phyloP scores from a whole-genome alignment of 768 basidiomycete species.

The Leucocoprinus sp. region DNA sequence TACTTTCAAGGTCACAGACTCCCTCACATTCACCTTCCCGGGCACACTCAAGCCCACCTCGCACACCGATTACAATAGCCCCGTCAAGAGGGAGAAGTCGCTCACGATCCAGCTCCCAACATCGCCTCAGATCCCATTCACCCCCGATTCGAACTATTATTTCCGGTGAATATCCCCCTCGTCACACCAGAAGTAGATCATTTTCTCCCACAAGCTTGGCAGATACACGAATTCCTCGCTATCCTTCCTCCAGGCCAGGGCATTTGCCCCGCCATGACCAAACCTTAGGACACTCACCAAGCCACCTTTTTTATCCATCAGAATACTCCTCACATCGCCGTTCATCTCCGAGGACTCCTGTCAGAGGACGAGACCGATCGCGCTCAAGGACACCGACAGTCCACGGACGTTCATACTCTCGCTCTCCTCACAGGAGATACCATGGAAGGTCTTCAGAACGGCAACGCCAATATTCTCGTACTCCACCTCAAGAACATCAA shows the following conservation, averaged over 20 bases:
- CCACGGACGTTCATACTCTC: not conserved
- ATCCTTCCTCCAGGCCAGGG: slow-evolving; percentile 2
- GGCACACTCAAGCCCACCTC: not conserved
- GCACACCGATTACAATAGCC: not conserved
- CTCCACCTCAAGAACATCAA: not conserved
- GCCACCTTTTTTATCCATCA: not conserved
- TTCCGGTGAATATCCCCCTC: slow-evolving; percentile 9
- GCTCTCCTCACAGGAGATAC: not conserved
- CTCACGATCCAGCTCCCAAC: slow-evolving; percentile 2
- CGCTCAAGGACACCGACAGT: not conserved
- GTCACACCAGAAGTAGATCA: slow-evolving; percentile 2
- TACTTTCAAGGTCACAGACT: slow-evolving; percentile 15
- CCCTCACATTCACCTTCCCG: slow-evolving; percentile 5
- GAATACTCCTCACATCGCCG: not conserved
- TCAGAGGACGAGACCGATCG: not conserved
- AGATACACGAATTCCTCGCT: not conserved
- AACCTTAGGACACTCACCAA: not conserved
- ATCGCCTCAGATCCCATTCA: slow-evolving; percentile 10
- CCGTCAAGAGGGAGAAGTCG: slow-evolving; percentile 1
- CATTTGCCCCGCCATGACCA: slow-evolving; percentile 1
- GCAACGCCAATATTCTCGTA: not conserved
- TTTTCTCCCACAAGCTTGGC: not conserved
- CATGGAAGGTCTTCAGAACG: no score
- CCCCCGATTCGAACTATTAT: slow-evolving; percentile 8
- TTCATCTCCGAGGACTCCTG: slow-evolving; percentile 6